Evolutionary conservation across 2,329 filamentous ascomycete species (phyloP).

Genomic region (Helotiales sp.): DNA sequence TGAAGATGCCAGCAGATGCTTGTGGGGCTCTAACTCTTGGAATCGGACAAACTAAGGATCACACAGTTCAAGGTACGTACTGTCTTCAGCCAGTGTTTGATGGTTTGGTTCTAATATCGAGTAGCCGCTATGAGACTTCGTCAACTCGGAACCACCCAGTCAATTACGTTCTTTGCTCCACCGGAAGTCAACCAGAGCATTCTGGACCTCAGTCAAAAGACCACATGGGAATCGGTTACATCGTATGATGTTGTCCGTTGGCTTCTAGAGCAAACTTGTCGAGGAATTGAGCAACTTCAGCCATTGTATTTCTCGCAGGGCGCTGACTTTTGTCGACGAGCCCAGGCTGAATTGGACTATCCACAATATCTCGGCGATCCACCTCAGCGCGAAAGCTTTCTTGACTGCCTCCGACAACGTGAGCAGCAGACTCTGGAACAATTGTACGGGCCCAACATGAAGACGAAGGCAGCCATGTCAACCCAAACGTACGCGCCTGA

Average conservation of each 20-base stretch:
- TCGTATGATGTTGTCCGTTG: constrained; percentile 59
- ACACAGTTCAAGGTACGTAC: constrained; percentile 56
- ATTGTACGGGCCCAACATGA: constrained; percentile 55
- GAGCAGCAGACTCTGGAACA: constrained; percentile 63
- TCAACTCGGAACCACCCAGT: constrained; percentile 54
- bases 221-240: constrained; percentile 3
- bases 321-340: constrained; percentile 61
- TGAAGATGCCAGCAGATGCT: constrained; percentile 31
- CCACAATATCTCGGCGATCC: constrained; percentile 47
- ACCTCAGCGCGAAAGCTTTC: constrained; percentile 47
- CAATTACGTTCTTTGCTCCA: constrained; percentile 39
- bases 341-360: constrained; percentile 53
- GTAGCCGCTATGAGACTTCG: constrained; percentile 69
- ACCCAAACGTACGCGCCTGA: constrained; percentile 31
- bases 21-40: constrained; percentile 35
- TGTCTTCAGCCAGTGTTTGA: neutral
- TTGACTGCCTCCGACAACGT: constrained; percentile 52
- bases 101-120: constrained; percentile 13
- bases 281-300: constrained; percentile 61
- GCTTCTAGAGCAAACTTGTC: constrained; percentile 69
- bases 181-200: constrained; percentile 54
- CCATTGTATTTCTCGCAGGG: constrained; percentile 65
- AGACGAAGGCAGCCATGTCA: constrained; percentile 22
- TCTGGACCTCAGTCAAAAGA: constrained; percentile 50
- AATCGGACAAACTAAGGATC: constrained; percentile 36